Evolutionary conservation across 164 flowering plant species (phyloP), one percentile per base, ranked within the genome.

Genomic region (Chimonanthus praecox): DNA sequence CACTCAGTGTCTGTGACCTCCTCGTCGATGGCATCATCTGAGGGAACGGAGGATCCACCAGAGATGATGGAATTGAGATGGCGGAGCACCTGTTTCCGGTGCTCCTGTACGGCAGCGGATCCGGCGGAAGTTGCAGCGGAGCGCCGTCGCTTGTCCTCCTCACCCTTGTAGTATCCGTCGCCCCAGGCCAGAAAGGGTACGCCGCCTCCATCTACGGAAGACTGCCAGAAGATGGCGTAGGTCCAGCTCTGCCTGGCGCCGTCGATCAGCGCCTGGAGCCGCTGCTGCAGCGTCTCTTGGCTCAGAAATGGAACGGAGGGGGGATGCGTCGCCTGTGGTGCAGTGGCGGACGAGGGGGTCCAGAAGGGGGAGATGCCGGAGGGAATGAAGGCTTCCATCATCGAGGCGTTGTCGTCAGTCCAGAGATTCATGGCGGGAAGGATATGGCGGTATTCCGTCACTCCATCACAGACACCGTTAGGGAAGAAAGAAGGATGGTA

Each of bases 1-100:
- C 98, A 94, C 77, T 94, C 97, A 9, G 97, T 88, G 49, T 94
- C 98, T 8, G 98, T 94, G 7, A 92, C 97, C 66, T 92, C 97
- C 67, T 91, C 97, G 43, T 90, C 97, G 2, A 86, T 84, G 1
- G 87, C 84, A 8, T 85, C 94, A 63, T 87, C 88, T 0, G 78
- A 2, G 0, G 83, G 7, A 3, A 69, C 20, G 3, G 83, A 54
- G 3, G 79, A 49, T n/a, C 93, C 50, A 15, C 94, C 92, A 7
- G 97, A 85, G 15, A 92, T 90, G 76, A 92, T 66, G 3, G 95
- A 86, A 62, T 92, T 91, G 11, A 94, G 86, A 67, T 94, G 95
- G 0, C 95, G 85, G 49, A 94, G 85, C 5, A 94, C 91, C 73
- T 81, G 86, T 63, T 84, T 91, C 47, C 99, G 84, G 79, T 92